Evolutionary conservation across 2,329 filamentous ascomycete genomes (phyloP).

Genomic region (Zopfia rhizophila): DNA sequence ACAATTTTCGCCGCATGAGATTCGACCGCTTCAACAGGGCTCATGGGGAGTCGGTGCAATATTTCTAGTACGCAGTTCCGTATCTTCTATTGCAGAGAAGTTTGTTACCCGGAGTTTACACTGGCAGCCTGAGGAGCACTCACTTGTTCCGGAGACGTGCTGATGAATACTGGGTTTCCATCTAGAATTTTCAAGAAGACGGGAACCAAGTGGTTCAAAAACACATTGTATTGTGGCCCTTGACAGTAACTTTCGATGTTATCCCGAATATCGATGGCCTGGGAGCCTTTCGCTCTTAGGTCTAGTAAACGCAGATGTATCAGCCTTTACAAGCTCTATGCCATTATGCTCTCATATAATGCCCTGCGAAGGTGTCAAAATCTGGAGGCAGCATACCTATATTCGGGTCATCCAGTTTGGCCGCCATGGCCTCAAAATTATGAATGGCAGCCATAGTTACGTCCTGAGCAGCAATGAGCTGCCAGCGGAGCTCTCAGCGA

Average conservation of each 20-base stretch:
- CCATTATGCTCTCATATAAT: too few relatives aligned
- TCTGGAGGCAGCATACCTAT: conserved; percentile 39
- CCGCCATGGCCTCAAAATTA: conserved; percentile 59
- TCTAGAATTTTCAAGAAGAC: conserved; percentile 87
- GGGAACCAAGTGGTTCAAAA: conserved; percentile 88
- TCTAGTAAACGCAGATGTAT: conserved; percentile 65
- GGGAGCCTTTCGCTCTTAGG: conserved; percentile 80
- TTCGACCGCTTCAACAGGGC: conserved; percentile 82
- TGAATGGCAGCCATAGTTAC: conserved; percentile 51
- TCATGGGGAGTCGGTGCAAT: conserved; percentile 83
- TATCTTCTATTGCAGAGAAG: conserved; percentile 72
- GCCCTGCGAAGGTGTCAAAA: not conserved
- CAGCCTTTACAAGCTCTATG: not conserved
- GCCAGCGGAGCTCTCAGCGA: conserved; percentile 27
- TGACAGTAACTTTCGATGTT: conserved; percentile 88
- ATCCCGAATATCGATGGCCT: conserved; percentile 88
- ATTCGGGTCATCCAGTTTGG: conserved; percentile 57
- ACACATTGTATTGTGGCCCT: conserved; percentile 78
- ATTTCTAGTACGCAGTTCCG: conserved; percentile 95
- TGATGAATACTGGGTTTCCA: conserved; percentile 89
- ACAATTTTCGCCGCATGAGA: conserved; percentile 89
- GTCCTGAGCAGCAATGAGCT: conserved; percentile 35
- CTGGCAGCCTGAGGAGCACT: conserved; percentile 35
- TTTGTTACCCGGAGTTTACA: conserved; percentile 2
- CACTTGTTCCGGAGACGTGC: conserved; percentile 89